A percentile compares a stretch with the other conserved stretches of the same genome.
These are phyloP conservation scores for Phlegmacium glaucopus DNA, from an alignment of 768 basidiomycete genomes.

Conservation along the genomic window DNA sequence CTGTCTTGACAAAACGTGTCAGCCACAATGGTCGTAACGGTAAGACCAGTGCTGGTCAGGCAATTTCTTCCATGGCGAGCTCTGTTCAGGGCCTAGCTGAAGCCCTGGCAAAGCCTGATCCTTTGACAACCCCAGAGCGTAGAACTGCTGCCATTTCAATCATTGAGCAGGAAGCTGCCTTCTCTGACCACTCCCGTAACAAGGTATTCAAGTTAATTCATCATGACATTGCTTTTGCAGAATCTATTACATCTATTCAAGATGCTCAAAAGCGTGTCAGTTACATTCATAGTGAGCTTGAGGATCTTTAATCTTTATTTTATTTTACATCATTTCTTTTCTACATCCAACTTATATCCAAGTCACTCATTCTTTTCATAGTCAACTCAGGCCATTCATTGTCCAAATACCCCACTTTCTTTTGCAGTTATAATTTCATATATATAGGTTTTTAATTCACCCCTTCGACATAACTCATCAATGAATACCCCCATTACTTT, in stretches of 20 bases:
- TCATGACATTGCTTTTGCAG: conserved; percentile 12
- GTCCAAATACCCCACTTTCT: not conserved
- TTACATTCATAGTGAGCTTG: conserved; percentile 9
- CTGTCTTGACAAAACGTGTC: conserved; percentile 4
- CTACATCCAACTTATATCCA: not conserved
- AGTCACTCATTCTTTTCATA: not conserved
- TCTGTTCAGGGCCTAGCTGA: conserved; percentile 14
- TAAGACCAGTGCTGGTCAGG: not conserved
- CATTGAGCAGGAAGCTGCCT: conserved; percentile 17
- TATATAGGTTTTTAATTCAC: no score
- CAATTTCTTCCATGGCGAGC: no score
- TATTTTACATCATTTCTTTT: not conserved
- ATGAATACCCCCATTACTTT: no score
- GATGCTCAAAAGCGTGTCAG: conserved; percentile 10
- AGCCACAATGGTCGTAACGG: not conserved
- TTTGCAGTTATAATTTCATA: not conserved
- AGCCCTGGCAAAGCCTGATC: conserved; percentile 8
- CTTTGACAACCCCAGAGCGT: conserved; percentile 7
- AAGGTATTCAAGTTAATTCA: conserved; percentile 13
- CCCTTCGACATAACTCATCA: no score
- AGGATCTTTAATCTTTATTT: not conserved
- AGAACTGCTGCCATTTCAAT: conserved; percentile 10
- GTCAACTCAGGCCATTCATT: not conserved
- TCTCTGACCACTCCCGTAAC: conserved; percentile 14
- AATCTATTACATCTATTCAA: conserved; percentile 11